Base-by-base conservation (phyloP, 495 filamentous ascomycete genomes). In the Aspergillus bertholletiae region DNA sequence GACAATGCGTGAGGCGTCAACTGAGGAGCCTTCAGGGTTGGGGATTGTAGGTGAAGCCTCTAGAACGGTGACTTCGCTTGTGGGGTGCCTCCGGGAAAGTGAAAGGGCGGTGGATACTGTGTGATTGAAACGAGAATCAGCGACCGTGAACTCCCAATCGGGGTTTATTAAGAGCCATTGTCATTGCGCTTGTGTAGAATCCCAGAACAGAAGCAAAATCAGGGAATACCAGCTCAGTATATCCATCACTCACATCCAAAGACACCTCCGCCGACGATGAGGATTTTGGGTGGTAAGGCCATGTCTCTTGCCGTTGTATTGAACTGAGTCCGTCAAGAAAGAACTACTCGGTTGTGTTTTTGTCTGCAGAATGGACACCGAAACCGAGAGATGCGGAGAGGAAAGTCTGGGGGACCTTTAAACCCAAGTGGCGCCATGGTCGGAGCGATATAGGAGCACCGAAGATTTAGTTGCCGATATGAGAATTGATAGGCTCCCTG, bases 1-100 rank as follows among this genome's bases (percentile, higher is more conserved):
- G 54, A 97, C 78, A 61, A 92, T 89, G 47, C 88, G 85, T 18
- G 87, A 89, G 37, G 78, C 81, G 74, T 93, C 90, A 60, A 89
- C 81, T 47, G 84, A 88, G 24, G 88, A 80, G 53, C 84, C 83
- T 59, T 92, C 81, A 3, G 82, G 82, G 54, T 86, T 79, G 23
- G 87, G 86, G 68, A 89, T 88, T n/a, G 80, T 75, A 51, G 73
- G 56, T 1, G 80, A 80, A 21, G 86, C 76, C 68, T 92, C 89
- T 45, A 94, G 62, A 49, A 94, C 55, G 11, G 84, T 90, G 56
- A 92, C 83, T 54, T 71, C 56, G 21, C 78, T 81, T 23, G 53
- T 51, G 27, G 78, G 69, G 67, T 86, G 88, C 46, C 69, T 65
- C 47, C 80, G 72, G 15, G 80, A 80, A 20, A 94, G 80, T 18